Evolutionary conservation across 441 rosid species (phyloP), one percentile per base, ranked within the genome.

Genomic region (Biscutella laevigata): DNA sequence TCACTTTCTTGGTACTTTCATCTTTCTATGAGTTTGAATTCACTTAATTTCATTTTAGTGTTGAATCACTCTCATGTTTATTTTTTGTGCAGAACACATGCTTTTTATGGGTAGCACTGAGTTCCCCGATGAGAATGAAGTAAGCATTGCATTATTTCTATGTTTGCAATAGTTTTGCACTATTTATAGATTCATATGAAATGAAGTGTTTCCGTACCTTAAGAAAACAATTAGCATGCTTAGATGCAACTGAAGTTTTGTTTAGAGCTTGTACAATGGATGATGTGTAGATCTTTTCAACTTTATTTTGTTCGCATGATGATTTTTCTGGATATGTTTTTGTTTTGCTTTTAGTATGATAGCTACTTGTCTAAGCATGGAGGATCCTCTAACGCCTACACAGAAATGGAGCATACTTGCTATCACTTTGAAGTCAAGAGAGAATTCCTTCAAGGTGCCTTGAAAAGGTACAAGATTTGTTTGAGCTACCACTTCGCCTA

Each of bases 311-410:
- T 39, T 35, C 10, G 25, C 38, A 43, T 53, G 39, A 44, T 67
- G 17, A 64, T 49, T 61, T 45, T 56, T 47, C 44, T 34, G 48
- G 33, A 16, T 65, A 69, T 77, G 83, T 83, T 71, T 68, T 33
- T 47, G 53, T 72, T 67, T 64, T 64, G 67, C 69, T 79, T 78
- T 71, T 75, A 92, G 98, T 92, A 92, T 72, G 98, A 85, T 77
- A 88, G 94, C 79, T 92, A 82, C 71, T 77, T 92, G 82, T 88
- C 98, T 71, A 83, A 86, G 80, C 96, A 92, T 27, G 98, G 98
- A 53, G 98, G 98, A 54, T 82, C 94, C 48, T 85, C 98, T 48
- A 92, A 92, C 71, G 96, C 98, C 4, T 92, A 88, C 73, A 92
- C 98, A 0, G 96, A 92, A 66, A 69, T 81, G 57, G 98, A 92